phyloP scores from a whole-genome alignment of 345 rosid species.

The Citrus sp. region DNA sequence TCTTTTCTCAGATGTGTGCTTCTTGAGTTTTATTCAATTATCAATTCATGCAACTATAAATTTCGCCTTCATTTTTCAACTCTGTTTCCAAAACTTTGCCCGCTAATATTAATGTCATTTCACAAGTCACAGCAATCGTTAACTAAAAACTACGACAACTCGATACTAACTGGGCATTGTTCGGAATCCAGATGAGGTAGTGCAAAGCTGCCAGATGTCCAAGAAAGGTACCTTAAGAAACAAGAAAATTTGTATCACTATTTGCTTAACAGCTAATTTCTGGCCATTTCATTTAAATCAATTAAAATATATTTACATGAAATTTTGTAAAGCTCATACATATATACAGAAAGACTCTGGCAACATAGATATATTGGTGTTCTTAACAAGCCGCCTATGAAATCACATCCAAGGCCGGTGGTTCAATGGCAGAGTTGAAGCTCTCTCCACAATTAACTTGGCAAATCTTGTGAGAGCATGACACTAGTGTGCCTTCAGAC shows the following conservation, averaged over 20 bases:
- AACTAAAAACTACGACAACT: not conserved
- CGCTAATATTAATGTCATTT: not conserved
- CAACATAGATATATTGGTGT: not conserved
- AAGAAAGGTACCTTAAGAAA: not conserved
- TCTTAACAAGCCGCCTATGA: not conserved
- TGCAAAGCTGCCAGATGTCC: not conserved
- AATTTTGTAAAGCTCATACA: not conserved
- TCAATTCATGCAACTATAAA: not conserved
- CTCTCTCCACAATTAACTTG: not conserved
- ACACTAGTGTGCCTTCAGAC: too few relatives aligned
- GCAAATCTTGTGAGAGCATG: not conserved
- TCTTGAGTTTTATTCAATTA: not conserved
- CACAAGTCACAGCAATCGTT: not conserved
- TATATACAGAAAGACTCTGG: not conserved
- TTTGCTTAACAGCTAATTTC: not conserved
- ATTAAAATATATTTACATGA: not conserved
- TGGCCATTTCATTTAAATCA: not conserved
- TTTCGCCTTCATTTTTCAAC: not conserved
- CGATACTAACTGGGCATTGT: not conserved
- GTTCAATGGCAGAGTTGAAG: not conserved
- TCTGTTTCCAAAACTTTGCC: not conserved
- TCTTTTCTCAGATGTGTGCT: not conserved
- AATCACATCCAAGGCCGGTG: constrained; percentile 1
- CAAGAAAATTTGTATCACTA: not conserved
- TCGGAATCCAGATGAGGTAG: not conserved